Base-by-base conservation (phyloP, 108 stramenopile genomes). In the Cyclotella sp. region DNA sequence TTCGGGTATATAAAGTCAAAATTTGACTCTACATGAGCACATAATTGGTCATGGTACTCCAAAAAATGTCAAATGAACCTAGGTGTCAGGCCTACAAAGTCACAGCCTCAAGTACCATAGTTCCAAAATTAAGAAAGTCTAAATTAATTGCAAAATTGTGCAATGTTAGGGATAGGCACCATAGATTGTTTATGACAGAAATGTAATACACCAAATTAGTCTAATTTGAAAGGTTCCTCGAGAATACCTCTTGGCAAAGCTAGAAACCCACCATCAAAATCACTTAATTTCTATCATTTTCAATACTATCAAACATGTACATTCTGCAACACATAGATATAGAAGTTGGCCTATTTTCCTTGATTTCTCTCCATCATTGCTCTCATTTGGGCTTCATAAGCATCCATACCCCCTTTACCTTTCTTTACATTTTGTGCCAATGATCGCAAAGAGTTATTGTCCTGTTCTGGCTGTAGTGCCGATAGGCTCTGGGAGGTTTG, bases 311-410 rank as follows among this genome's bases (percentile, higher is more conserved):
- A 1, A n/a, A 3, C 47, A 49, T 49, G 3, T 49, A 9, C 47
- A 49, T 9, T n/a, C 6, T 49, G 18, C 47, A 3, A 49, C 15
- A 16, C 2, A 49, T n/a, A 16, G 47, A 9, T n/a, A n/a, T 16
- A 49, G 6, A 34, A 34, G 34, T 34, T 34, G 6, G 4, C 47
- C 47, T n/a, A 49, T 9, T 49, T 1, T n/a, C 15, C 47, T 41
- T 63, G n/a, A 19, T 63, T 63, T 27, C 40, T 63, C 14, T 15
- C 41, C 65, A 66, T 66, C 65, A 66, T 46, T 0, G 65, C 65
- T 44, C 30, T 66, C 65, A 66, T 66, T 27, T 66, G 65, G 7
- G 65, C 65, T 15, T 66, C 65, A 66, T 66, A 66, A 15, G 43
- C 65, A 24, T 10, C 28, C 69, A 70, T 58, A 49, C 49, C 67